Conservation (phyloP, 164 flowering plant species). For the Stephania cephalantha region DNA sequence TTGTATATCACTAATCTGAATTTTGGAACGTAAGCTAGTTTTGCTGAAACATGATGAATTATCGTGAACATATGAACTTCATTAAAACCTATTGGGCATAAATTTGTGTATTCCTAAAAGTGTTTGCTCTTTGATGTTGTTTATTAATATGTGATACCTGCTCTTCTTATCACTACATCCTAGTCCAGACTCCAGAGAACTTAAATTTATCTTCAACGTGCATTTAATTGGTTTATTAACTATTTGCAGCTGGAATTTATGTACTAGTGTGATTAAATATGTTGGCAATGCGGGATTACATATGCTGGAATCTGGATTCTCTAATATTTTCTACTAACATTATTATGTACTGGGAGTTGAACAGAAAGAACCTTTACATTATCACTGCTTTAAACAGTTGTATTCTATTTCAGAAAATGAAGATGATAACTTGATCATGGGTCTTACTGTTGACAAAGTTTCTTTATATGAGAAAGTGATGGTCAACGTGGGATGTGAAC, state of each 20-base stretch:
- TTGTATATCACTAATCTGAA: too few species aligned
- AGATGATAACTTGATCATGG: conserved; percentile 76
- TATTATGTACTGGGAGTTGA: neutral
- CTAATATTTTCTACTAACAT: neutral
- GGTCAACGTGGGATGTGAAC: conserved; percentile 43
- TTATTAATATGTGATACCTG: neutral
- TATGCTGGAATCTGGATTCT: too few species aligned
- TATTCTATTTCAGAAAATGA: conserved; percentile 53
- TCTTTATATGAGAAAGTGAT: conserved; percentile 48
- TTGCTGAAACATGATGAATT: neutral
- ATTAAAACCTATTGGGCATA: neutral
- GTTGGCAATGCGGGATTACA: neutral
- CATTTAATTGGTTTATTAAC: neutral
- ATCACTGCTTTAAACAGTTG: neutral
- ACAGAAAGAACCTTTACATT: neutral
- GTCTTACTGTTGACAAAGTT: conserved; percentile 58
- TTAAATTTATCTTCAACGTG: neutral
- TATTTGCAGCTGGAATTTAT: neutral
- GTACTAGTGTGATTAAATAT: neutral
- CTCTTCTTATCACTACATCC: neutral
- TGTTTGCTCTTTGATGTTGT: neutral
- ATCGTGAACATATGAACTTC: neutral
- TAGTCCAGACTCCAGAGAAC: neutral
- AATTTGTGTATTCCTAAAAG: too few species aligned
- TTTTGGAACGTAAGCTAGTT: neutral